Evolutionary conservation across 2,329 filamentous ascomycete genomes (phyloP).

Genomic region (Phaeosphaeriaceae sp.): DNA sequence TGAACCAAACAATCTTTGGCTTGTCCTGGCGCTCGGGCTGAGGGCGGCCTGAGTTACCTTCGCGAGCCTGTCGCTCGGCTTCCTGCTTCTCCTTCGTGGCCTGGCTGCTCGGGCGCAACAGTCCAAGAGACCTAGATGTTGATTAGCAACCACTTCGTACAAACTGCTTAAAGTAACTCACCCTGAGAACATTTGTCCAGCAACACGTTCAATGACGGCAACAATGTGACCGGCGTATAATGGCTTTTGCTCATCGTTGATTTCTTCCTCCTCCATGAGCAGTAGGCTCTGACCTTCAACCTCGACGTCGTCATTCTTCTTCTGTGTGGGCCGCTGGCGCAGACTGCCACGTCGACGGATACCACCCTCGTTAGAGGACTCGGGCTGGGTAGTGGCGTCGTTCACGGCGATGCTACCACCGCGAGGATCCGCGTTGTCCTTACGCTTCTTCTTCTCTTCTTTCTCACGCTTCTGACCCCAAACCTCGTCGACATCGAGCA

Average conservation of each 20-base stretch:
- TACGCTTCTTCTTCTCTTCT: slow-evolving; percentile 99
- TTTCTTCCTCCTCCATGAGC: slow-evolving; percentile 97
- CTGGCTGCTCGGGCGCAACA: slow-evolving; percentile 95
- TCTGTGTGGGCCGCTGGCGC: slow-evolving; percentile 94
- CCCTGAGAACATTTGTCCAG: slow-evolving; percentile 97
- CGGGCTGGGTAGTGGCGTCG: slow-evolving; percentile 63
- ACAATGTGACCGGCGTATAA: slow-evolving; percentile 97
- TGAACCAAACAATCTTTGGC: slow-evolving; percentile 99
- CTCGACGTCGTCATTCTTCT: slow-evolving; percentile 99
- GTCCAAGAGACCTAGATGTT: slow-evolving; percentile 74
- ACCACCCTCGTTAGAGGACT: slow-evolving; percentile 76
- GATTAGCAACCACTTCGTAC: slow-evolving; percentile 14
- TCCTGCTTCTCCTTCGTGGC: slow-evolving; percentile 99
- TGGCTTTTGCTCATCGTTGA: slow-evolving; percentile 97
- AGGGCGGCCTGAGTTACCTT: slow-evolving; percentile 74
- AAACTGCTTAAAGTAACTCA: slow-evolving; percentile 16
- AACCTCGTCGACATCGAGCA: slow-evolving; percentile 96
- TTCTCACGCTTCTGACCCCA: slow-evolving; percentile 99
- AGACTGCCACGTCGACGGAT: slow-evolving; percentile 93
- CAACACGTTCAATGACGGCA: slow-evolving; percentile 94
- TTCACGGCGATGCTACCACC: slow-evolving; percentile 77
- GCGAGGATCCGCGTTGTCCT: slow-evolving; percentile 94
- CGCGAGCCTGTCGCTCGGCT: slow-evolving; percentile 89
- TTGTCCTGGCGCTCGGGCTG: slow-evolving; percentile 92
- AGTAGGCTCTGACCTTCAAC: slow-evolving; percentile 97